phyloP scores from a whole-genome alignment of 805 yeast genomes.

The Candida fluviatilis region DNA sequence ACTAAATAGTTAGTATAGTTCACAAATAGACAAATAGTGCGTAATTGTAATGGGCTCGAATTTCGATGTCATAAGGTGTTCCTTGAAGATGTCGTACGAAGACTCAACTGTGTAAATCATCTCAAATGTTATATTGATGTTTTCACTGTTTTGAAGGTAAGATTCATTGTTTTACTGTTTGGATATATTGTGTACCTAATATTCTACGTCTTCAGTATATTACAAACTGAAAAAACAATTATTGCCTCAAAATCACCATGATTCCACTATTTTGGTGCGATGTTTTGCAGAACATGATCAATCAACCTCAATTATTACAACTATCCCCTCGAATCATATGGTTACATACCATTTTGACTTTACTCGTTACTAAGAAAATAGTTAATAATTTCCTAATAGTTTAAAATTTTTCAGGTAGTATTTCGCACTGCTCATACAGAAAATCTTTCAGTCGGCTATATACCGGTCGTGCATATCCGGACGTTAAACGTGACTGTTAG shows the following conservation, averaged over 20 bases:
- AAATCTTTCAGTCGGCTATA: not conserved
- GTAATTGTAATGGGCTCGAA: too few relatives aligned
- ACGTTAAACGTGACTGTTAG: not conserved
- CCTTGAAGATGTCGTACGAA: too few relatives aligned
- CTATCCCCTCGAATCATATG: not conserved
- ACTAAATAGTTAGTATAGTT: conserved; percentile 18
- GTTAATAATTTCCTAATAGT: not conserved
- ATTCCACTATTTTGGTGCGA: not conserved
- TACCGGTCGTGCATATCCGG: too few relatives aligned
- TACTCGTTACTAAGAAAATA: conserved; percentile 1
- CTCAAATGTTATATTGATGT: too few relatives aligned
- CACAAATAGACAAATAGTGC: not conserved
- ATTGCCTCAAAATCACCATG: too few relatives aligned
- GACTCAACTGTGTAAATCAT: too few relatives aligned
- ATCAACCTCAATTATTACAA: not conserved
- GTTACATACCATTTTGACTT: conserved; percentile 4
- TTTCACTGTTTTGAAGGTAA: too few relatives aligned
- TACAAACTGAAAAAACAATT: too few relatives aligned
- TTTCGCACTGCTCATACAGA: not conserved
- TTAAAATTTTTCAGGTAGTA: conserved; percentile 2
- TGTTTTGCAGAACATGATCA: not conserved
- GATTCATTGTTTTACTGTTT: too few relatives aligned
- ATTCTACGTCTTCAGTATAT: too few relatives aligned
- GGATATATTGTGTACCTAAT: too few relatives aligned
- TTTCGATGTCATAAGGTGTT: too few relatives aligned